Percentiles rank a stretch among this genome's conserved stretches.
phyloP scores from a whole-genome alignment of 768 basidiomycete species.

The Chalciporus pseudorubinellus region DNA sequence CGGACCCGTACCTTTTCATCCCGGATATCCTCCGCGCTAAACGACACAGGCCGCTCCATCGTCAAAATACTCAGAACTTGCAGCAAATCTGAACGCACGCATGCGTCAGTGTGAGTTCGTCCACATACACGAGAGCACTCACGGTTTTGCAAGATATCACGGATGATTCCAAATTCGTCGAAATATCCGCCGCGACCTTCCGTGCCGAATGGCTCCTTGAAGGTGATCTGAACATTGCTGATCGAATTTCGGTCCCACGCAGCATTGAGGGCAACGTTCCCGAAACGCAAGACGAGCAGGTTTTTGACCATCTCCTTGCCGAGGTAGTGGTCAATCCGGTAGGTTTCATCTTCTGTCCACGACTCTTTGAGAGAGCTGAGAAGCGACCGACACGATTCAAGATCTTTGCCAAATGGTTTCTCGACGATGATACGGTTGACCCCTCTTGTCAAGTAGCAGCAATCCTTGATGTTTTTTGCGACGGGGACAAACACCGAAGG shows the following conservation, averaged over 20 bases:
- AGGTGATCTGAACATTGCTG: slow-evolving; percentile 97
- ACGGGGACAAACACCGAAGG: slow-evolving; percentile 96
- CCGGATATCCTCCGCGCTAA: slow-evolving; percentile 94
- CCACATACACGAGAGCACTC: slow-evolving; percentile 37
- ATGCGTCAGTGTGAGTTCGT: slow-evolving; percentile 15
- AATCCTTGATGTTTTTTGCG: slow-evolving; percentile 74
- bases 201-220: slow-evolving; percentile 99
- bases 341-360: slow-evolving; percentile 97
- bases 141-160: slow-evolving; percentile 98
- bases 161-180: slow-evolving; percentile 99
- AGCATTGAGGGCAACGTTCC: slow-evolving; percentile 85
- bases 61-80: slow-evolving; percentile 94
- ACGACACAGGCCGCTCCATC: slow-evolving; percentile 98
- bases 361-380: slow-evolving; percentile 76
- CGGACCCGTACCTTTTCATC: slow-evolving; percentile 82
- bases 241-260: slow-evolving; percentile 96
- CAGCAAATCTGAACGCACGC: slow-evolving; percentile 64
- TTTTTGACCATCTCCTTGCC: slow-evolving; percentile 99
- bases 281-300: slow-evolving; percentile 91
- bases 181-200: slow-evolving; percentile 99
- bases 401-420: slow-evolving; percentile 97
- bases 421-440: slow-evolving; percentile 94
- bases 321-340: slow-evolving; percentile 98
- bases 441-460: slow-evolving; percentile 72
- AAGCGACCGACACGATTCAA: slow-evolving; percentile 77